Evolutionary conservation across 2,329 filamentous ascomycete genomes (phyloP).

Genomic region (Aciculosporium take): DNA sequence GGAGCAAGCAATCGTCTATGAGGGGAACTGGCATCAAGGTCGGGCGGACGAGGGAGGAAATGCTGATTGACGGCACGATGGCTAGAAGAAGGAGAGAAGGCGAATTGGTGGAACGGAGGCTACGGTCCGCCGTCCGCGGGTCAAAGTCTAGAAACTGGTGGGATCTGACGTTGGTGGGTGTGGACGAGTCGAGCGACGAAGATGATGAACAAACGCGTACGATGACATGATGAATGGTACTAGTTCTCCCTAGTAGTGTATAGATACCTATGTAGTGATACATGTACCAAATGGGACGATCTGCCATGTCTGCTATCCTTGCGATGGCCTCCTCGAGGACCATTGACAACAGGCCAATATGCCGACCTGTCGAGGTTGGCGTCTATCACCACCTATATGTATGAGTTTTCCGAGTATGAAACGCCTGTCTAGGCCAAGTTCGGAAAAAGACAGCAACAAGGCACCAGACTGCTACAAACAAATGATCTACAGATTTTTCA

Average conservation of each 20-base stretch:
- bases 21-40: conserved; percentile 11
- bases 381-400: background rate
- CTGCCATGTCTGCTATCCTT: background rate
- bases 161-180: conserved; percentile 11
- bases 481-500: too few relatives aligned
- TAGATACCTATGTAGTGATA: too few relatives aligned
- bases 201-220: background rate
- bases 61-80: conserved; percentile 33
- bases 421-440: background rate
- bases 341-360: background rate
- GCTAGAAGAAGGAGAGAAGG: conserved; percentile 34
- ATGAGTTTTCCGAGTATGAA: background rate
- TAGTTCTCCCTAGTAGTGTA: too few relatives aligned
- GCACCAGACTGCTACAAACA: background rate
- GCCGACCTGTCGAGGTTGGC: background rate
- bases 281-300: too few relatives aligned
- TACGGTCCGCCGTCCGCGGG: conserved; percentile 9
- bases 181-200: conserved; percentile 4
- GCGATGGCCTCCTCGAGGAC: background rate
- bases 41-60: conserved; percentile 37
- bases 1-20: background rate
- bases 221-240: background rate
- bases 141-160: conserved; percentile 16
- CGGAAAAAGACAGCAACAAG: background rate
- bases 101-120: conserved; percentile 26